phyloP scores from a whole-genome alignment of 192 early-diverging fungal species.

The Coemansia sp. region DNA sequence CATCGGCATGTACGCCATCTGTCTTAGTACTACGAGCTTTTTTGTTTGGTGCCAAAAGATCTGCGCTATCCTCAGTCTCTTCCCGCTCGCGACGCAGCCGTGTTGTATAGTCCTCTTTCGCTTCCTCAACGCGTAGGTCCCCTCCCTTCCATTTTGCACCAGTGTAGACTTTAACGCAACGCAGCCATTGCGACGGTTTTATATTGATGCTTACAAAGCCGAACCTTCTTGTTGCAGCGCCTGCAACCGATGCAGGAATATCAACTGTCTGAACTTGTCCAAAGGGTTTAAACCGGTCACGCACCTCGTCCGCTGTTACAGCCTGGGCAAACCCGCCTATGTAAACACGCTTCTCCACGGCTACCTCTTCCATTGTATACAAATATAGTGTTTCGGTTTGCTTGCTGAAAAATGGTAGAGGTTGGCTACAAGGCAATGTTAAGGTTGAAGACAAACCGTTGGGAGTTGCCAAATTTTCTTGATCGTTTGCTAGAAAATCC shows the following conservation, averaged over 20 bases:
- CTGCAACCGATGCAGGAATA: constrained; percentile 4
- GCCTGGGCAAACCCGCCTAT: constrained; percentile 70
- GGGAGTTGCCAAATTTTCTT: neutral
- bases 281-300: constrained; percentile 71
- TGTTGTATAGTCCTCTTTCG: constrained; percentile 65
- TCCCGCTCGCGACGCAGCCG: constrained; percentile 56
- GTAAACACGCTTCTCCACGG: constrained; percentile 64
- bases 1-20: constrained; percentile 56
- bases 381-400: neutral
- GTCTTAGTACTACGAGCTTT: constrained; percentile 12
- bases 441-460: neutral
- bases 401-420: neutral
- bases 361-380: constrained; percentile 25
- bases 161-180: constrained; percentile 69
- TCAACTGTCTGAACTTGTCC: constrained; percentile 55
- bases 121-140: constrained; percentile 73
- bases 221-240: constrained; percentile 62
- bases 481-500: neutral
- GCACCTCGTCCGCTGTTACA: constrained; percentile 59
- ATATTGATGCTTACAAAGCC: constrained; percentile 71
- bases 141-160: constrained; percentile 85
- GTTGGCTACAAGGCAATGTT: neutral
- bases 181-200: constrained; percentile 63
- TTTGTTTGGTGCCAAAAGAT: constrained; percentile 22
- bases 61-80: constrained; percentile 12